Conservation (phyloP, 805 yeast species). For the Kregervanrija delftensis region DNA sequence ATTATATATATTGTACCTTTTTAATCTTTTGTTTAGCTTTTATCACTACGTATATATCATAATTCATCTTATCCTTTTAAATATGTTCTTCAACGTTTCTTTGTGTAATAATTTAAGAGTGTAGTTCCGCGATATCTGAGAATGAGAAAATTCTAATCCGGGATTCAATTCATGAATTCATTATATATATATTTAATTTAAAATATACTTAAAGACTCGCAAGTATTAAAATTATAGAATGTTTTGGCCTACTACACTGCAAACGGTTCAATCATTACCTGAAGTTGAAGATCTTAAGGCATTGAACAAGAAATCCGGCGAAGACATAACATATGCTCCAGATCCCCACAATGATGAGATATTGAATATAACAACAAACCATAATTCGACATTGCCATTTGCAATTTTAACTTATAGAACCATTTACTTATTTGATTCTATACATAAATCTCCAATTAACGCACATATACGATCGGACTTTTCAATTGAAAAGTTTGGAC, state of each 20-base stretch:
- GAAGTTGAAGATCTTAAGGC: conserved; percentile 17
- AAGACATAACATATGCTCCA: conserved; percentile 12
- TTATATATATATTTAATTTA: no score
- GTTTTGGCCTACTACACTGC: conserved; percentile 28
- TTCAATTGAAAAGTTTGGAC: conserved; percentile 42
- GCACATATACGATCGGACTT: conserved; percentile 37
- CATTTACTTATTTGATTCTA: conserved; percentile 32
- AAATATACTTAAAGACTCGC: not conserved
- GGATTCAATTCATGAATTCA: no score
- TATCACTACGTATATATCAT: no score
- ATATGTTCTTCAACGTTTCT: no score
- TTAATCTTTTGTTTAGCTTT: no score
- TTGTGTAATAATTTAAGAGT: no score
- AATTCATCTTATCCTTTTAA: no score
- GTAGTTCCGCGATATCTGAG: no score
- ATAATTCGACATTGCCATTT: conserved; percentile 20
- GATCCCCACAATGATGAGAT: conserved; percentile 24
- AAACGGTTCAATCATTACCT: conserved; percentile 20
- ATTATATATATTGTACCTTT: not conserved
- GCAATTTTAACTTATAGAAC: conserved; percentile 31
- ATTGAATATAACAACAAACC: conserved; percentile 1
- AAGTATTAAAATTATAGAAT: conserved; percentile 6
- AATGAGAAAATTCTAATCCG: no score
- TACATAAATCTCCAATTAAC: conserved; percentile 41
- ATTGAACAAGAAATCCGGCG: conserved; percentile 6